A percentile compares a stretch with the other conserved stretches of the same genome.
Conservation (phyloP, 306 rosid genomes). For the Ormosia emarginata region DNA sequence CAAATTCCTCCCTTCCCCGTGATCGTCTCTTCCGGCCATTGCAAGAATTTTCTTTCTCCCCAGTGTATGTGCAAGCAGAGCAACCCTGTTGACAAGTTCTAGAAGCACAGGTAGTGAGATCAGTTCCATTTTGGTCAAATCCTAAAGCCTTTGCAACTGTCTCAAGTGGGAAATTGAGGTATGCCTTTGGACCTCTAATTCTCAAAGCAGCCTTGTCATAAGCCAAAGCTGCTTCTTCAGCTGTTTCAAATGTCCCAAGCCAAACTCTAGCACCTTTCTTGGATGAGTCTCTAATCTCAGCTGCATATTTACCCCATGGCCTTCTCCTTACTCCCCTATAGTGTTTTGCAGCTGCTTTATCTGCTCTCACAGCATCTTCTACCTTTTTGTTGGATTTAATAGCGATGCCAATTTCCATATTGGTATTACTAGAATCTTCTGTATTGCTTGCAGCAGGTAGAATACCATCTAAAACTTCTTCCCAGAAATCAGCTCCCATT, state of each 20-base stretch:
- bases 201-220: slow-evolving; percentile 77
- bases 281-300: slow-evolving; percentile 63
- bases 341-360: slow-evolving; percentile 30
- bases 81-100: neutral
- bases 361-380: neutral
- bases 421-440: neutral
- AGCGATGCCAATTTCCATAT: neutral
- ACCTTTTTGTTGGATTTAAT: neutral
- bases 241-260: slow-evolving; percentile 67
- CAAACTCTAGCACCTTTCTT: slow-evolving; percentile 62
- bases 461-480: slow-evolving; percentile 40
- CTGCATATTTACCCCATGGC: slow-evolving; percentile 79
- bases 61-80: neutral
- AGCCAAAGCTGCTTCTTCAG: slow-evolving; percentile 74
- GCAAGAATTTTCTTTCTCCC: neutral
- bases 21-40: slow-evolving; percentile 22
- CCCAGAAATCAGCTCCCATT: slow-evolving; percentile 88
- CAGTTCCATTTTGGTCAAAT: slow-evolving; percentile 9
- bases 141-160: slow-evolving; percentile 43
- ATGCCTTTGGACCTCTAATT: slow-evolving; percentile 58
- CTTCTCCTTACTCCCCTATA: slow-evolving; percentile 74
- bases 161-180: slow-evolving; percentile 58
- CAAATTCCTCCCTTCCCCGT: slow-evolving; percentile 32
- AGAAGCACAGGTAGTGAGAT: neutral
- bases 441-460: neutral